Percentiles rank a stretch among this genome's conserved stretches.
These are phyloP conservation scores for Skeletonema marinoi DNA, from an alignment of 108 stramenopile species.

Conservation along the genomic window DNA sequence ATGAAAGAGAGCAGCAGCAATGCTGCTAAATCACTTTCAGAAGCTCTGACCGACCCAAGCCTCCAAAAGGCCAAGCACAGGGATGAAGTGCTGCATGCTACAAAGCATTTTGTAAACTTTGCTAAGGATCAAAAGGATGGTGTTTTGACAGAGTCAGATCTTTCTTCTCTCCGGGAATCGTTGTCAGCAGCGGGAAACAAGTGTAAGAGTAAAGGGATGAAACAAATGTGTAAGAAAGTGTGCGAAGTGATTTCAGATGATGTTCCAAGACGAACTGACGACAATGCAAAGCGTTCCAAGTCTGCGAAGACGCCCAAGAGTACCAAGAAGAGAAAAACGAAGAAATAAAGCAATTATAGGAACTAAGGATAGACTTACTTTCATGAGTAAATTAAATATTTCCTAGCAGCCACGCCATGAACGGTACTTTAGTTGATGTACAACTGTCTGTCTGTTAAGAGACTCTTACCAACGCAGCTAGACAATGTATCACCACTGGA, in stretches of 20 bases:
- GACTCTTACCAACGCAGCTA: too few relatives aligned
- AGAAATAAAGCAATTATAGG: background rate
- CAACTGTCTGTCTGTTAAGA: too few relatives aligned
- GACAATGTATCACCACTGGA: too few relatives aligned
- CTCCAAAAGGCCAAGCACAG: constrained; percentile 37
- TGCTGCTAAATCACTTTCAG: constrained; percentile 6
- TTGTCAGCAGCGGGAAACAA: constrained; percentile 3
- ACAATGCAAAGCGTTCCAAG: background rate
- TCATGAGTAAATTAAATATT: too few relatives aligned
- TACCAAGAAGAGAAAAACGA: constrained; percentile 8
- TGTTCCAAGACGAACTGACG: background rate
- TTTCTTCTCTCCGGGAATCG: constrained; percentile 12
- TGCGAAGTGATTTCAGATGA: constrained; percentile 20
- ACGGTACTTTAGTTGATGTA: too few relatives aligned
- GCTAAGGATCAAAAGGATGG: constrained; percentile 15
- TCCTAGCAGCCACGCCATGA: too few relatives aligned
- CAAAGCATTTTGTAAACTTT: constrained; percentile 28
- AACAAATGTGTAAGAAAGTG: constrained; percentile 25
- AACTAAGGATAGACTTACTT: too few relatives aligned
- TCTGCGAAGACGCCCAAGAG: constrained; percentile 6
- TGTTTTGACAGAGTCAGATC: constrained; percentile 7
- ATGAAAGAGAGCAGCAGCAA: constrained; percentile 24
- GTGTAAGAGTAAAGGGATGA: constrained; percentile 32
- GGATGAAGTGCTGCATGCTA: constrained; percentile 32
- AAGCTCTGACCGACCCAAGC: constrained; percentile 19